A percentile compares a stretch with the other conserved stretches of the same genome.
Conservation (phyloP, 768 basidiomycete genomes). For the Rhodotorula paludigena region DNA sequence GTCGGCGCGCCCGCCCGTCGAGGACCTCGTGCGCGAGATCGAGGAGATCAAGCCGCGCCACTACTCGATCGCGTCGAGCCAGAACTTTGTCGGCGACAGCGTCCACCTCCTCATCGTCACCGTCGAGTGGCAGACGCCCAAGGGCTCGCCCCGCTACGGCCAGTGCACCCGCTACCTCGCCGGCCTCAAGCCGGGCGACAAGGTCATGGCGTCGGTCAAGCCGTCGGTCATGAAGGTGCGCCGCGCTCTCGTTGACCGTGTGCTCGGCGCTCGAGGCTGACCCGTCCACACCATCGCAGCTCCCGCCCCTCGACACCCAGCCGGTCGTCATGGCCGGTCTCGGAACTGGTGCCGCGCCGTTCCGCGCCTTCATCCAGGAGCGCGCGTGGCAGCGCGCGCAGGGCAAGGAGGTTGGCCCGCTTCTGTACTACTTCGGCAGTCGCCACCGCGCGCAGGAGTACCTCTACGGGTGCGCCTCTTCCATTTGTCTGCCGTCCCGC, state of each 20-base stretch:
- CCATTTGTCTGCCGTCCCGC: background rate
- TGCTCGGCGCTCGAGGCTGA: slow-evolving; percentile 21
- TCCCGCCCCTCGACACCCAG: slow-evolving; percentile 75
- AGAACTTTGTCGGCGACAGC: slow-evolving; percentile 87
- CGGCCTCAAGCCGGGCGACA: slow-evolving; percentile 72
- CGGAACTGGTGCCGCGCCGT: slow-evolving; percentile 96
- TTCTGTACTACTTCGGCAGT: slow-evolving; percentile 98
- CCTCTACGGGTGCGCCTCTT: slow-evolving; percentile 63
- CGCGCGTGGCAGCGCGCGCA: slow-evolving; percentile 74
- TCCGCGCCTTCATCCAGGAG: slow-evolving; percentile 98
- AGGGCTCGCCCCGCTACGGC: slow-evolving; percentile 70
- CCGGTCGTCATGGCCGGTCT: slow-evolving; percentile 98
- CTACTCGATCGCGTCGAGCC: slow-evolving; percentile 94
- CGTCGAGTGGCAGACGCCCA: slow-evolving; percentile 84
- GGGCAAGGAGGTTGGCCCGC: slow-evolving; percentile 76
- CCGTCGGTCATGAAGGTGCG: slow-evolving; percentile 97
- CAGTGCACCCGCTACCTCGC: slow-evolving; percentile 96
- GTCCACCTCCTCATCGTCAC: slow-evolving; percentile 94
- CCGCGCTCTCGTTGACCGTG: slow-evolving; percentile 7
- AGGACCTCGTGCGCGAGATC: slow-evolving; percentile 64
- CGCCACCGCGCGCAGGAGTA: slow-evolving; percentile 93
- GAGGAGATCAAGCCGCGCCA: slow-evolving; percentile 96
- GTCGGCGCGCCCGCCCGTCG: slow-evolving; percentile 64
- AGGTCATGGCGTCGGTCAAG: slow-evolving; percentile 95
- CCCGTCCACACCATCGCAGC: slow-evolving; percentile 49